Evolutionary conservation across 768 basidiomycete species (phyloP), one percentile per base, ranked within the genome.

Genomic region (Chalciporus piperatus): DNA sequence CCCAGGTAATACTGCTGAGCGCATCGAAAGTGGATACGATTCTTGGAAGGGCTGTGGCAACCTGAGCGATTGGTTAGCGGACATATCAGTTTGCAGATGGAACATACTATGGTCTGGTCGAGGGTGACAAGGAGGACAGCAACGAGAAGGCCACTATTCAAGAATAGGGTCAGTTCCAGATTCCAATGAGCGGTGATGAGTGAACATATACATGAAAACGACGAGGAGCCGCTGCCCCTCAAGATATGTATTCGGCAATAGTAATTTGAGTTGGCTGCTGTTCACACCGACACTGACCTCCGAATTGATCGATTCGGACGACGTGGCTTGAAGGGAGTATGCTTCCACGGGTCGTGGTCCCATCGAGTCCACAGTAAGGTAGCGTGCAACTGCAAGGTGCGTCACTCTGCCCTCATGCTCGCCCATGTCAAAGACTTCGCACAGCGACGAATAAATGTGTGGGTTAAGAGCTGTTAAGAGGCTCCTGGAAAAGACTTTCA

Each of bases 61-160:
- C 32, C 43, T 44, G 23, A 43, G 5, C 10, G 32, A 28, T n/a
- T 23, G 46, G 48, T 25, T 47, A 23, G 25, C 27, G 33, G 28
- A 42, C 32, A 53, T 41, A 19, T 53, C 48, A 2, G 58, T 52
- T 28, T 20, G 45, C 51, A 6, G 53, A 50, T 7, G 49, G 42
- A 47, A 27, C 53, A 63, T 22, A 75, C 61, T 56, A 76, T 75
- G 3, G 74, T 66, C 50, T 75, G 72, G 43, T 76, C 72, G 39
- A 70, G 53, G 9, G 66, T 59, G 50, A 67, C 57, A 39, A 69
- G 57, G 30, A 71, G 60, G 6, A 70, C 41, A 42, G 41, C 41
- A 20, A 42, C 23, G 41, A 42, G 41, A 25, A 42, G 41, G 19
- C 41, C 41, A 22, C 41, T 42, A 17, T 12, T 6, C 22, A 6